These are phyloP conservation scores for Hypomyces perniciosus DNA, from an alignment of 2,329 filamentous ascomycete species.

Conservation along the genomic window DNA sequence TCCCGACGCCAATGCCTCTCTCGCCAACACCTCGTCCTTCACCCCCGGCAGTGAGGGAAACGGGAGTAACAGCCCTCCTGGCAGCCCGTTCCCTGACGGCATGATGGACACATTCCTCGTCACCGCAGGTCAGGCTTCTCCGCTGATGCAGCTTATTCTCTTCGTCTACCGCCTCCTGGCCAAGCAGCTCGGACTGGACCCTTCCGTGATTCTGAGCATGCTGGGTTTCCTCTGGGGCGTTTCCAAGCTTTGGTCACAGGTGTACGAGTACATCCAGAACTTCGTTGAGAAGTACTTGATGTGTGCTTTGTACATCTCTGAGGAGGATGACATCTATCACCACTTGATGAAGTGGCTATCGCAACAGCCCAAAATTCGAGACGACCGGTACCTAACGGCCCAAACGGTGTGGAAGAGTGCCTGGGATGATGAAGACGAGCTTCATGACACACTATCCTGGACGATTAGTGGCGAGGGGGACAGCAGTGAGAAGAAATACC, in stretches of 20 bases:
- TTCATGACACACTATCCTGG: constrained; percentile 32
- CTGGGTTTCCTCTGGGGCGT: constrained; percentile 43
- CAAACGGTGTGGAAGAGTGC: constrained; percentile 49
- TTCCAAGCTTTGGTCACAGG: constrained; percentile 30
- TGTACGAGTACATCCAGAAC: constrained; percentile 28
- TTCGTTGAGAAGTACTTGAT: constrained; percentile 42
- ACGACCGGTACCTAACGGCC: constrained; percentile 48
- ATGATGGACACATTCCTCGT: constrained; percentile 41
- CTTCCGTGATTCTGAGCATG: constrained; percentile 39
- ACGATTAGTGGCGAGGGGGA: constrained; percentile 34
- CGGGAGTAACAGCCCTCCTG: not conserved
- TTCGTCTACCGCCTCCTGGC: constrained; percentile 42
- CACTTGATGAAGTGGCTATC: constrained; percentile 56
- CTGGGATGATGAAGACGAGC: constrained; percentile 50
- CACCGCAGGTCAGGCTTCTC: constrained; percentile 38
- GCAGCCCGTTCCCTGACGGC: constrained; percentile 20
- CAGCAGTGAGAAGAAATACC: constrained; percentile 34
- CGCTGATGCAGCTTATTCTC: constrained; percentile 35
- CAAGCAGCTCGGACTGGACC: constrained; percentile 42
- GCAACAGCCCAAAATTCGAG: constrained; percentile 43
- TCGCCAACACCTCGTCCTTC: constrained; percentile 15
- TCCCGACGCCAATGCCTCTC: constrained; percentile 16
- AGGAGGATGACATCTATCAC: constrained; percentile 51
- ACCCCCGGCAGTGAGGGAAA: not conserved
- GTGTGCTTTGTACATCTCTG: constrained; percentile 46